phyloP scores from a whole-genome alignment of 768 basidiomycete species.

The Amanita phalloides region DNA sequence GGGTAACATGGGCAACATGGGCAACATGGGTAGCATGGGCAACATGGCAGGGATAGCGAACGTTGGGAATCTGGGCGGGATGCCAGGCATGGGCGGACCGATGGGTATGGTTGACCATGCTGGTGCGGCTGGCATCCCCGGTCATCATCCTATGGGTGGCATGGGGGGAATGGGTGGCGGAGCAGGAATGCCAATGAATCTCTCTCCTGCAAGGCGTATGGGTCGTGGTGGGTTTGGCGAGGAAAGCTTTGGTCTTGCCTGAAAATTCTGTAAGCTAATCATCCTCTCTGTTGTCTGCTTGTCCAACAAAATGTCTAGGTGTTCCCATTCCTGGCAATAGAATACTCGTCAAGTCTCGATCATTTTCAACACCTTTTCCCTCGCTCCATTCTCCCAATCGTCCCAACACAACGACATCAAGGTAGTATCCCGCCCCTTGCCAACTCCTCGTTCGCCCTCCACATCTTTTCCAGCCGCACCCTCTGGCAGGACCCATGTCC shows the following conservation, averaged over 20 bases:
- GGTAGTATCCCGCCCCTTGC: conserved; percentile 26
- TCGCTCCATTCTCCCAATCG: conserved; percentile 33
- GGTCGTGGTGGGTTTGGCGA: conserved; percentile 2
- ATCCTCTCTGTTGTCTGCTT: not conserved
- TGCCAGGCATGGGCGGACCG: conserved; percentile 7
- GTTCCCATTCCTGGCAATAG: not conserved
- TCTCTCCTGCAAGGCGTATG: conserved; percentile 6
- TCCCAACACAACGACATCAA: conserved; percentile 33
- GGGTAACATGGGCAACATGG: conserved; percentile 12
- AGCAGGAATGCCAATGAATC: conserved; percentile 3
- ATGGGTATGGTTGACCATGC: conserved; percentile 12
- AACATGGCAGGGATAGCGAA: conserved; percentile 10
- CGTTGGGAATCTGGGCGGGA: conserved; percentile 7
- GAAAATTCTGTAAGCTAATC: not conserved
- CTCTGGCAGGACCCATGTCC: conserved; percentile 32
- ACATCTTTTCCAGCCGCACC: conserved; percentile 20
- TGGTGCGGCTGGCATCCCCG: conserved; percentile 6
- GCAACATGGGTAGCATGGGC: conserved; percentile 3
- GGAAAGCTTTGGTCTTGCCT: conserved; percentile 2
- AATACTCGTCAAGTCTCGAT: conserved; percentile 11
- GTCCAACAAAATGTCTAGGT: not conserved
- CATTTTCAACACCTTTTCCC: conserved; percentile 18
- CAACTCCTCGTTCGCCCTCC: conserved; percentile 16
- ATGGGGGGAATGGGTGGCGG: conserved; percentile 5
- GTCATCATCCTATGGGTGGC: conserved; percentile 5